A percentile compares a stretch with the other conserved stretches of the same genome.
Conservation (phyloP, 306 rosid species). For the Lathyrus sativus region DNA sequence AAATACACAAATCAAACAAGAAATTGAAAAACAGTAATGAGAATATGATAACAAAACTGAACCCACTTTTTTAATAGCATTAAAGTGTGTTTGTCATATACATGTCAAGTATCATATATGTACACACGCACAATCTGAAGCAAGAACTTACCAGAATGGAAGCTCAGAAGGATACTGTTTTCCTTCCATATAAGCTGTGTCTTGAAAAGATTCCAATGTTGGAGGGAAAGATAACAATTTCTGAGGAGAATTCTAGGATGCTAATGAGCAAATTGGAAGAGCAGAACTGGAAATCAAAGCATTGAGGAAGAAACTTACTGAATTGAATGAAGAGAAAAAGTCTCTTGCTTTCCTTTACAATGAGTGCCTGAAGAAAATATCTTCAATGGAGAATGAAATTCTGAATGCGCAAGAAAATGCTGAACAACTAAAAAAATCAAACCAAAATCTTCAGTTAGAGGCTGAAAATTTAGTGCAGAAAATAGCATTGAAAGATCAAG, state of each 20-base stretch:
- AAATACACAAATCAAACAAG: too few relatives aligned
- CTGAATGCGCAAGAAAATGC: conserved; percentile 58
- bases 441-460: too few relatives aligned
- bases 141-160: conserved; percentile 62
- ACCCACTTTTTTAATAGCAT: too few relatives aligned
- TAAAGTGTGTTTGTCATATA: too few relatives aligned
- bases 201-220: conserved; percentile 64
- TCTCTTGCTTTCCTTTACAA: conserved; percentile 52
- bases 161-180: conserved; percentile 66
- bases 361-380: conserved; percentile 69
- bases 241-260: conserved; percentile 67
- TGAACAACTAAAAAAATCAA: too few relatives aligned
- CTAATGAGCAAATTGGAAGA: conserved; percentile 62
- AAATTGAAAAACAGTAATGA: too few relatives aligned
- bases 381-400: conserved; percentile 69
- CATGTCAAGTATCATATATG: too few relatives aligned
- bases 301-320: conserved; percentile 54
- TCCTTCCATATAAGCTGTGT: conserved; percentile 60
- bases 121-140: too few relatives aligned
- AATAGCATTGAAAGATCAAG: too few relatives aligned
- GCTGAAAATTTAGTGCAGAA: too few relatives aligned
- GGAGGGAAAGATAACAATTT: conserved; percentile 63
- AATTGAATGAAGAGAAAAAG: conserved; percentile 67
- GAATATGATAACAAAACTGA: too few relatives aligned
- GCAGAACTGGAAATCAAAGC: conserved; percentile 59